Evolutionary conservation across 2,329 filamentous ascomycete genomes (phyloP).

Genomic region (Chalara sp.): DNA sequence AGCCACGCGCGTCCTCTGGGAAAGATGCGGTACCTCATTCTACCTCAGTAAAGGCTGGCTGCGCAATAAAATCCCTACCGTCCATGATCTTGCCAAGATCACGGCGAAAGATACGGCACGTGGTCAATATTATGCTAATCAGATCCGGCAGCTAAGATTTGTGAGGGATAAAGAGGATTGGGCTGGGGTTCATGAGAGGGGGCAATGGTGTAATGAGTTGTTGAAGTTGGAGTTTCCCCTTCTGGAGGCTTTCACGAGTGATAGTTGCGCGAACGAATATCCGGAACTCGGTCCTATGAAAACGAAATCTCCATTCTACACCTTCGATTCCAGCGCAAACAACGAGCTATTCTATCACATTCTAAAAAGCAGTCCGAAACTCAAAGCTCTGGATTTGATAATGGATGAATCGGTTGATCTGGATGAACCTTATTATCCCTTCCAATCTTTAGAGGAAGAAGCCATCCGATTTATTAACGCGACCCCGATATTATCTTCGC

Average conservation of each 20-base stretch:
- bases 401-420: neutral
- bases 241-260: neutral
- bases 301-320: neutral
- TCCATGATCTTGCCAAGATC: conserved; percentile 1
- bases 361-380: conserved; percentile 1
- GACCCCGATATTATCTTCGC: neutral
- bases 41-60: neutral
- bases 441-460: neutral
- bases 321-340: neutral
- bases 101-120: neutral
- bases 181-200: neutral
- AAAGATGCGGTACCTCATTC: conserved; percentile 1
- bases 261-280: neutral
- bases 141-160: conserved; percentile 1
- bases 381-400: neutral
- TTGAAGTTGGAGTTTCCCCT: neutral
- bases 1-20: neutral
- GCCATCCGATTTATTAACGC: neutral
- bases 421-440: neutral
- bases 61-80: neutral
- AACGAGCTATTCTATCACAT: neutral
- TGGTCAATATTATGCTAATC: conserved; percentile 3
- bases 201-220: neutral
- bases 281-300: neutral
- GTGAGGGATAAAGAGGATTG: neutral